Evolutionary conservation across 2,329 filamentous ascomycete genomes (phyloP), one percentile per base, ranked within the genome.

Genomic region (Penicillium sclerotiorum): DNA sequence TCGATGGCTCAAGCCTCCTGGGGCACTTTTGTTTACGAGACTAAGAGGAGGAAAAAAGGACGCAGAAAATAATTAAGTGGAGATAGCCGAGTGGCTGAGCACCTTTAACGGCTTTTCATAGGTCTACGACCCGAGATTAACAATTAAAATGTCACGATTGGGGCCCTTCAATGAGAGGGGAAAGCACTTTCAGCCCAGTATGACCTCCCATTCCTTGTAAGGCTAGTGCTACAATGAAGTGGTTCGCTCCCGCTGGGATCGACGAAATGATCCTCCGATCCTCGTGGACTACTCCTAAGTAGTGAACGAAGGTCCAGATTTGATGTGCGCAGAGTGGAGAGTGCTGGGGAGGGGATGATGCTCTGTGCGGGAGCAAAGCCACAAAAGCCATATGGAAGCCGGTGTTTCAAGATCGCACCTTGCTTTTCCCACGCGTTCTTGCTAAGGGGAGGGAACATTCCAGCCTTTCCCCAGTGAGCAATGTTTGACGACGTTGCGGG

Each of bases 361-460:
- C 13, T n/a, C 35, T 21, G 5, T 18, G 18, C 25, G 39, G 39
- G 15, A 43, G n/a, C 45, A 51, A 50, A 59, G 51, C 56, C 55
- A 59, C 56, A 43, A 13, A 48, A 30, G 56, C 58, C 57, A 58
- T 59, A 59, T 59, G 52, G 55, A 25, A 47, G 11, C 44, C 42
- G 28, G 20, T 39, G 44, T 46, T 46, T 46, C 44, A 46, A 23
- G 39, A 18, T 11, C 30, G 21, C 13, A 28, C 23, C 20, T 46
- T 39, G 23, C 44, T 37, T 21, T 25, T 41, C 15, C 37, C 37
- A 48, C 30, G 28, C 45, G 38, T 36, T 48, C 20, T 36, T 20
- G 15, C 30, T 43, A 22, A 30, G 21, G 13, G 25, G 33, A 23
- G 28, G 3, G 27, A 46, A 55, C 55, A 59, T 58, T 51, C 55